Evolutionary conservation across 495 filamentous ascomycete genomes (phyloP), one percentile per base, ranked within the genome.

Genomic region (Penicillium parvum): DNA sequence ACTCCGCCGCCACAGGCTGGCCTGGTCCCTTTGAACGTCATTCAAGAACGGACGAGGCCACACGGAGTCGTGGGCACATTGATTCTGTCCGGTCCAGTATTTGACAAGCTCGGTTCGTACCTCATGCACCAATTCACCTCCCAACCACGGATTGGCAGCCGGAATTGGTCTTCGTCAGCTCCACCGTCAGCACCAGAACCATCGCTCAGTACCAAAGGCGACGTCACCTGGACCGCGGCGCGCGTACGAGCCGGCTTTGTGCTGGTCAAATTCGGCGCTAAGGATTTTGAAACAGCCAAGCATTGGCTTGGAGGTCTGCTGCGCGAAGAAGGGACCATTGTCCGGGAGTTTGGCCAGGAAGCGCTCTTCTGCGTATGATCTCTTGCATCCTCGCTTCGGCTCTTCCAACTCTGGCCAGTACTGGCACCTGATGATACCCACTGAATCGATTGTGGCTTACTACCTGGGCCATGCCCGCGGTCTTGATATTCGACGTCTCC

Each of bases 191-290:
- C 55, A 10, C 53, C 53, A n/a, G 60, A 71, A 61, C 32, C 50
- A 1, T 49, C 61, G 11, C 38, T 55, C n/a, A 57, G 57, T 21
- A 52, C 49, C 16, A 52, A 85, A 84, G 62, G 78, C 40, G 73
- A 75, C 37, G 58, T 91, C 5, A 72, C 94, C 0, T 98, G 90
- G 88, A 95, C 89, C 15, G 90, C 87, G 11, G 85, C 90, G 16
- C 76, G 74, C 23, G 80, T 95, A 19, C 76, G 90, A 6, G 69
- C 65, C 7, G 88, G 88, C 1, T 95, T 88, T 51, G 82, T 90
- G 7, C 72, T 96, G 15, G 83, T 96, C 17, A 98, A 96, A 67
- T 92, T 96, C 58, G 77, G 76, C 3, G 82, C 82, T 1, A 63
- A 56, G 47, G 75, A 75, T 32, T 73, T 84, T 23, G 80, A 86